phyloP scores from a whole-genome alignment of 176 grass and related monocot genomes.

The Bonia amplexicaulis region DNA sequence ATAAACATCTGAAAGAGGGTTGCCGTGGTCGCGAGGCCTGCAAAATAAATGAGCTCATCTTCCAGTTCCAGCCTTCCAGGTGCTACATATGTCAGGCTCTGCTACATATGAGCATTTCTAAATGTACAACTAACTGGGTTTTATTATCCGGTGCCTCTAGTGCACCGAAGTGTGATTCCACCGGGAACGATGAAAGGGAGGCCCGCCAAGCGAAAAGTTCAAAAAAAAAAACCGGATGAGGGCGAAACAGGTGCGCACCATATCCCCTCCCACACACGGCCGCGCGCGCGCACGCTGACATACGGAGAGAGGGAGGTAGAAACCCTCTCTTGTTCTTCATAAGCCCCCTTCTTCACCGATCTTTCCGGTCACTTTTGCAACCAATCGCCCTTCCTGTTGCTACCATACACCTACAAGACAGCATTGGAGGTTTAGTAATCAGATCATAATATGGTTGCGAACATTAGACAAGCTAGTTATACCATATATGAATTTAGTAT shows the following conservation, averaged over 20 bases:
- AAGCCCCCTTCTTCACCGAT: background rate
- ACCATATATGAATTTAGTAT: background rate
- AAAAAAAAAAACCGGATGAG: background rate
- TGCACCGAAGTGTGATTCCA: background rate
- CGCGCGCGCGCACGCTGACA: background rate
- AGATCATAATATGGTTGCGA: background rate
- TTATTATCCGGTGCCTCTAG: background rate
- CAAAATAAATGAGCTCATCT: background rate
- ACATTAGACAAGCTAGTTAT: background rate
- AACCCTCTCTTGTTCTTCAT: background rate
- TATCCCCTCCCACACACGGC: background rate
- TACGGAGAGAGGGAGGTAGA: background rate
- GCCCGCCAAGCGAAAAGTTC: background rate
- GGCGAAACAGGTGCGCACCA: background rate
- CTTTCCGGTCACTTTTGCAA: background rate
- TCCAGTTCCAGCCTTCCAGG: background rate
- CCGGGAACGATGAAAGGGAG: background rate
- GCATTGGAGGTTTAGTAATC: background rate
- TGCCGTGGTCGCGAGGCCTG: background rate
- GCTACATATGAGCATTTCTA: background rate
- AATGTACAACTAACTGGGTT: background rate
- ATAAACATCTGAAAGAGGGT: background rate
- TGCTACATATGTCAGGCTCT: background rate
- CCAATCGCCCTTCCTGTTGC: background rate
- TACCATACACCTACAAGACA: constrained; percentile 13